These are phyloP conservation scores for Vararia minispora DNA, from an alignment of 768 basidiomycete genomes.

Conservation along the genomic window DNA sequence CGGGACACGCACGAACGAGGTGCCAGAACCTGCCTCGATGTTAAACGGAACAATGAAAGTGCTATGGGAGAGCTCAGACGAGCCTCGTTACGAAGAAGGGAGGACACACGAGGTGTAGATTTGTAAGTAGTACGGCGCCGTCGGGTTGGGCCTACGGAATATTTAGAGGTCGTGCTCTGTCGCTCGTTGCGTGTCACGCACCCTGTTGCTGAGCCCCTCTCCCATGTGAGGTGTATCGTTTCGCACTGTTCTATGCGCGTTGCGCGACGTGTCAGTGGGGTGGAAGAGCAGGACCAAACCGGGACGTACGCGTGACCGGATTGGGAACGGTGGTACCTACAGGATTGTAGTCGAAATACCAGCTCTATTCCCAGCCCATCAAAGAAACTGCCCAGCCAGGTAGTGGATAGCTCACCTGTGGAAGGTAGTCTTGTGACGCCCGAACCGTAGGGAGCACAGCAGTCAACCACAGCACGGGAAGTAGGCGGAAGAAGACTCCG, in stretches of 20 bases:
- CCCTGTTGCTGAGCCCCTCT: constrained; percentile 18
- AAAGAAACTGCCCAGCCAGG: too few relatives aligned
- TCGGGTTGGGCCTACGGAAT: constrained; percentile 36
- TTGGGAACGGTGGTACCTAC: constrained; percentile 20
- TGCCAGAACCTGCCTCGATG: constrained; percentile 34
- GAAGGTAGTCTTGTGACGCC: not conserved
- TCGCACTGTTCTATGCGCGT: constrained; percentile 21
- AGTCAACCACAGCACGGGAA: too few relatives aligned
- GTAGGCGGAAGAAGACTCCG: too few relatives aligned
- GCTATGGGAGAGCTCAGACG: constrained; percentile 20
- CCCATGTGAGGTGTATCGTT: constrained; percentile 21
- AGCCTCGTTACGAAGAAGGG: not conserved
- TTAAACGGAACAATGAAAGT: constrained; percentile 40
- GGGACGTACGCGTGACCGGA: constrained; percentile 20
- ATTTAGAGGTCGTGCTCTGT: not conserved
- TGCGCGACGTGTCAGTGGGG: not conserved
- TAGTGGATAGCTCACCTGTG: too few relatives aligned
- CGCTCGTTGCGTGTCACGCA: constrained; percentile 6
- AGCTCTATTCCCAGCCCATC: too few relatives aligned
- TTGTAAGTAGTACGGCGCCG: constrained; percentile 47
- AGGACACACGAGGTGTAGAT: constrained; percentile 47
- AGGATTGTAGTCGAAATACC: constrained; percentile 21
- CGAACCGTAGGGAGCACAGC: not conserved
- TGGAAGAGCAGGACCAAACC: not conserved
- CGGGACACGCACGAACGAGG: constrained; percentile 33